These are phyloP conservation scores for Fraxinus xanthoxyloides DNA, from an alignment of 305 asterid genomes.

Conservation along the genomic window DNA sequence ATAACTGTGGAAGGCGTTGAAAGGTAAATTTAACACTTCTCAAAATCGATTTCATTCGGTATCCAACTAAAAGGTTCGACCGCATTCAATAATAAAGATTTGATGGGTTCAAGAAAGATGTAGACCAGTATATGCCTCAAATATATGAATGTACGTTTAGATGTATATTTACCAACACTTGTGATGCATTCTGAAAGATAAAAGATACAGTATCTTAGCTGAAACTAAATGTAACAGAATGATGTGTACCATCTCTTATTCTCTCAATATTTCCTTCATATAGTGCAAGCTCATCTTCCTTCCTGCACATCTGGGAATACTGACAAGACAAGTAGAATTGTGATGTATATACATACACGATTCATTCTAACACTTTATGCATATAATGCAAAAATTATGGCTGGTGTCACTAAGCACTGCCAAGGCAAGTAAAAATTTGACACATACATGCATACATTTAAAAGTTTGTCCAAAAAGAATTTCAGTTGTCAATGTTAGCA, in stretches of 20 bases:
- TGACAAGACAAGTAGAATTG: conserved; percentile 23
- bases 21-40: background rate
- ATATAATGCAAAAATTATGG: background rate
- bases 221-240: background rate
- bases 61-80: background rate
- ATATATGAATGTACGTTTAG: background rate
- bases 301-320: conserved; percentile 29
- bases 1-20: background rate
- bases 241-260: conserved; percentile 35
- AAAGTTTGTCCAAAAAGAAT: background rate
- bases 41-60: background rate
- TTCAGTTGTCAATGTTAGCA: background rate
- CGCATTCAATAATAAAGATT: background rate
- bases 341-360: background rate
- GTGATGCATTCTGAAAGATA: background rate
- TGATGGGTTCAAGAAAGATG: background rate
- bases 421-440: background rate
- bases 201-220: background rate
- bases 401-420: background rate
- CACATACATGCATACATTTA: background rate
- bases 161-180: background rate
- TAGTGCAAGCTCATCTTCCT: conserved; percentile 35
- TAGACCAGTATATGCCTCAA: background rate
- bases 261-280: conserved; percentile 30
- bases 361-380: background rate